These are phyloP conservation scores for Fraxinus cuspidata DNA, from an alignment of 257 asterid species.

Conservation along the genomic window DNA sequence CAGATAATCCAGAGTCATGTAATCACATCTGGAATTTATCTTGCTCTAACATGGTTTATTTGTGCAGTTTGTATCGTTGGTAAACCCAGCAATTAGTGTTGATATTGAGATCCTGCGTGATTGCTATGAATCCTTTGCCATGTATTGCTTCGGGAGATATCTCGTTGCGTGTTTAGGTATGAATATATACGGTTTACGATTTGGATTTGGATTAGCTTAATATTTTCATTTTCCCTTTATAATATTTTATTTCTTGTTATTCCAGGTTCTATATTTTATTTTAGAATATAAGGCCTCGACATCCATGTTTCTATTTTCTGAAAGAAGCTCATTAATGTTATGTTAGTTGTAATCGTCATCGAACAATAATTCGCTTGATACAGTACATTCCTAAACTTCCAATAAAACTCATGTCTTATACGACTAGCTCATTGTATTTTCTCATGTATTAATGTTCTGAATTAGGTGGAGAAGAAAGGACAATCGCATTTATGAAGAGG, in stretches of 20 bases:
- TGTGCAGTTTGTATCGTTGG: slow-evolving; percentile 82
- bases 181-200: slow-evolving; percentile 23
- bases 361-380: slow-evolving; percentile 6
- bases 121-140: slow-evolving; percentile 97
- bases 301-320: slow-evolving; percentile 12
- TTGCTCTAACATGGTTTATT: slow-evolving; percentile 26
- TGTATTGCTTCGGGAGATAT: slow-evolving; percentile 99
- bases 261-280: slow-evolving; percentile 9
- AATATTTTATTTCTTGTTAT: slow-evolving; percentile 7
- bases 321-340: slow-evolving; percentile 14
- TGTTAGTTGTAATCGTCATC: slow-evolving; percentile 24
- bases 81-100: slow-evolving; percentile 83
- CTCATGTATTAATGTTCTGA: slow-evolving; percentile 19
- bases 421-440: slow-evolving; percentile 12
- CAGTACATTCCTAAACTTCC: neutral
- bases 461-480: slow-evolving; percentile 88
- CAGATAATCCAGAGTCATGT: neutral
- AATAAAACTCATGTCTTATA: slow-evolving; percentile 1
- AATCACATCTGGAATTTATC: neutral
- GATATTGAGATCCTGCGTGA: slow-evolving; percentile 90
- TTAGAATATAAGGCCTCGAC: neutral
- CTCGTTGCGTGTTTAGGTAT: slow-evolving; percentile 94
- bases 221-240: slow-evolving; percentile 2
- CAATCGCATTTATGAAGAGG: slow-evolving; percentile 85
- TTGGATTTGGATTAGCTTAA: neutral